Conservation (phyloP, 2,329 filamentous ascomycete species). For the Sporothrix pallida region DNA sequence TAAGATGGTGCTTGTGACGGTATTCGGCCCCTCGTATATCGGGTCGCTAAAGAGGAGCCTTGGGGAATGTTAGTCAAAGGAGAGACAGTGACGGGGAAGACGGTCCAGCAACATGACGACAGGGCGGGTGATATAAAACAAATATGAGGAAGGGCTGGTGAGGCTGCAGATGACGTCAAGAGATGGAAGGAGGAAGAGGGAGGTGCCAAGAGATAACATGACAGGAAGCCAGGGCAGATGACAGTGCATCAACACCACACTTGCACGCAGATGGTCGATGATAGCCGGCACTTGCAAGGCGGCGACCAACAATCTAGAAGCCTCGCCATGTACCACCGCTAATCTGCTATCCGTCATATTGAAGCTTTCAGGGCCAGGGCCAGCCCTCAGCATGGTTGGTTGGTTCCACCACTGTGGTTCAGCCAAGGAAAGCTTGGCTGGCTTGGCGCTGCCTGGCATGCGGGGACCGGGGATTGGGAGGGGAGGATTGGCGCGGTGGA, state of each 20-base stretch:
- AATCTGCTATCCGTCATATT: slow-evolving; percentile 20
- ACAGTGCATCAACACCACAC: not conserved
- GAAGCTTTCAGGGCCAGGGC: slow-evolving; percentile 10
- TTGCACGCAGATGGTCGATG: not conserved
- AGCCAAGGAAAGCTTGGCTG: slow-evolving; percentile 38
- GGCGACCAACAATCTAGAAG: slow-evolving; percentile 8
- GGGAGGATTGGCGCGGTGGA: slow-evolving; percentile 28
- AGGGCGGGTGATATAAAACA: not conserved
- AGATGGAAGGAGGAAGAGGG: not conserved
- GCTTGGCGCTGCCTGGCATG: slow-evolving; percentile 36
- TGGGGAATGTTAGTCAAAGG: slow-evolving; percentile 11
- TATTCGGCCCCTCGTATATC: slow-evolving; percentile 57
- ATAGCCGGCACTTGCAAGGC: not conserved
- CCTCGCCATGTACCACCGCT: slow-evolving; percentile 22
- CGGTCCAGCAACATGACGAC: not conserved
- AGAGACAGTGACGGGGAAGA: not conserved
- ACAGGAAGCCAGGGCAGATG: not conserved
- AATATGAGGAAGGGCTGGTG: not conserved
- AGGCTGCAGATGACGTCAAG: not conserved
- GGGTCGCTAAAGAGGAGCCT: slow-evolving; percentile 68
- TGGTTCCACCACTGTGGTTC: slow-evolving; percentile 34
- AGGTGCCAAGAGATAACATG: slow-evolving; percentile 1
- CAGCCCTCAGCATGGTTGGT: slow-evolving; percentile 19
- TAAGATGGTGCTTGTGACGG: slow-evolving; percentile 60
- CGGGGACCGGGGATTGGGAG: slow-evolving; percentile 32